Evolutionary conservation across 2,329 filamentous ascomycete genomes (phyloP).

Genomic region (Phialemoniopsis sp.): DNA sequence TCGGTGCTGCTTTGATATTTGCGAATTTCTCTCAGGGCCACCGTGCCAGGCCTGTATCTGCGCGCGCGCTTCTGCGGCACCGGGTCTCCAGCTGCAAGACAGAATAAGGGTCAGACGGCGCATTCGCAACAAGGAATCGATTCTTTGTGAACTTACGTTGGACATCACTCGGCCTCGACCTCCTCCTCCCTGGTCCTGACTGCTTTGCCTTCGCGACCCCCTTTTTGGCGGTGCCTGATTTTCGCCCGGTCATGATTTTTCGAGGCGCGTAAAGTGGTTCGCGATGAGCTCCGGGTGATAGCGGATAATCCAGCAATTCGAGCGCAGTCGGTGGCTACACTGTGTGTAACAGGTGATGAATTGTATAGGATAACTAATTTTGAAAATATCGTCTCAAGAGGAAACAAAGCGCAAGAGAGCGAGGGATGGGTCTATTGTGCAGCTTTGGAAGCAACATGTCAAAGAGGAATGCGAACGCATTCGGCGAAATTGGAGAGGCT

Average conservation of each 20-base stretch:
- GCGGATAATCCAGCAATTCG: background rate
- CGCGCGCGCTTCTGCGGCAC: constrained; percentile 57
- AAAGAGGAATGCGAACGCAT: too few species aligned
- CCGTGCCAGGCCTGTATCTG: constrained; percentile 74
- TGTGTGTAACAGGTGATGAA: too few species aligned
- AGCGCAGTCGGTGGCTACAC: too few species aligned
- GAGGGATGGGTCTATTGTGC: too few species aligned
- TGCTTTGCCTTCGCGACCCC: constrained; percentile 4
- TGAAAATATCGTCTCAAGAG: too few species aligned
- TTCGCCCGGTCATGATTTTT: too few species aligned
- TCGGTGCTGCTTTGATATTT: constrained; percentile 88
- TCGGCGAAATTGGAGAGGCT: too few species aligned
- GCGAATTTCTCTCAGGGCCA: constrained; percentile 87
- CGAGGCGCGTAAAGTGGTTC: too few species aligned
- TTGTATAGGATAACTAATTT: too few species aligned
- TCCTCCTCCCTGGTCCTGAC: constrained; percentile 12
- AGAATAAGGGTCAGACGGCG: constrained; percentile 15
- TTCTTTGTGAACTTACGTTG: constrained; percentile 28
- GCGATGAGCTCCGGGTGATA: background rate
- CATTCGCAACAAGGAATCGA: background rate
- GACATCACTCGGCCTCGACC: constrained; percentile 32
- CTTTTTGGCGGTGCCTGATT: background rate
- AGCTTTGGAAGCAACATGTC: too few species aligned
- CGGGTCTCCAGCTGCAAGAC: constrained; percentile 63
- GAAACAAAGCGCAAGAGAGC: too few species aligned